These are phyloP conservation scores for Leishmania tropica DNA, from an alignment of 208 protist species.

Conservation along the genomic window DNA sequence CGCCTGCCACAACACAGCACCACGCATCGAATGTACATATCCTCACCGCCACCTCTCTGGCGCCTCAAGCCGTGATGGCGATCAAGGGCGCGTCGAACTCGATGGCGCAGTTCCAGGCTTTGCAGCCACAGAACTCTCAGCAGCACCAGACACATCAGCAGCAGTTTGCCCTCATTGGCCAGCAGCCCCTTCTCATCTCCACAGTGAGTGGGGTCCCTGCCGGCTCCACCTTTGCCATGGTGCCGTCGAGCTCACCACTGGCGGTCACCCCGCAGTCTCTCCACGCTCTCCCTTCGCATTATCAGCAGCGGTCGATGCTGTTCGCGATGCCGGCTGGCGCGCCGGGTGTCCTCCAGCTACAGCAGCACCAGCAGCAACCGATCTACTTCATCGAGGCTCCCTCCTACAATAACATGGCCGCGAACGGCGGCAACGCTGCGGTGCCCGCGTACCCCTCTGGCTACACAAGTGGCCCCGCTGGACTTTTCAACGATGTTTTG, in stretches of 20 bases:
- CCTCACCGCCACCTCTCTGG: slow-evolving; percentile 8
- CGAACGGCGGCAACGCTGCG: slow-evolving; percentile 2
- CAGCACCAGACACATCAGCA: slow-evolving; percentile 15
- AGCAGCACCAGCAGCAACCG: slow-evolving; percentile 21
- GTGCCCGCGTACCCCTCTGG: background rate
- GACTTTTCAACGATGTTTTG: background rate
- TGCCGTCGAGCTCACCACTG: slow-evolving; percentile 4
- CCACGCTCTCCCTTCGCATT: background rate
- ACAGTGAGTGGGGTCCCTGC: background rate
- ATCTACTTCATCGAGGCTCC: slow-evolving; percentile 21
- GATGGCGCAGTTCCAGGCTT: slow-evolving; percentile 8
- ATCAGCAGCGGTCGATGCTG: slow-evolving; percentile 16
- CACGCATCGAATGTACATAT: slow-evolving; percentile 3
- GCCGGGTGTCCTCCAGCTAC: slow-evolving; percentile 15
- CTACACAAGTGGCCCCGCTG: background rate
- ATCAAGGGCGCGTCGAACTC: background rate
- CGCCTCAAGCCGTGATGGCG: background rate
- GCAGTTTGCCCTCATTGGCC: slow-evolving; percentile 7
- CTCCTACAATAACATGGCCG: slow-evolving; percentile 12
- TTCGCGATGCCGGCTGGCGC: slow-evolving; percentile 19
- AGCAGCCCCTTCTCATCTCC: slow-evolving; percentile 16
- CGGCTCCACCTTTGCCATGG: slow-evolving; percentile 6
- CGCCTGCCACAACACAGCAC: slow-evolving; percentile 14
- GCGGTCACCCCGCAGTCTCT: slow-evolving; percentile 6
- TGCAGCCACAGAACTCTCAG: slow-evolving; percentile 6